Conservation (phyloP, 2,329 filamentous ascomycete species). For the Microthyrium microscopicum region DNA sequence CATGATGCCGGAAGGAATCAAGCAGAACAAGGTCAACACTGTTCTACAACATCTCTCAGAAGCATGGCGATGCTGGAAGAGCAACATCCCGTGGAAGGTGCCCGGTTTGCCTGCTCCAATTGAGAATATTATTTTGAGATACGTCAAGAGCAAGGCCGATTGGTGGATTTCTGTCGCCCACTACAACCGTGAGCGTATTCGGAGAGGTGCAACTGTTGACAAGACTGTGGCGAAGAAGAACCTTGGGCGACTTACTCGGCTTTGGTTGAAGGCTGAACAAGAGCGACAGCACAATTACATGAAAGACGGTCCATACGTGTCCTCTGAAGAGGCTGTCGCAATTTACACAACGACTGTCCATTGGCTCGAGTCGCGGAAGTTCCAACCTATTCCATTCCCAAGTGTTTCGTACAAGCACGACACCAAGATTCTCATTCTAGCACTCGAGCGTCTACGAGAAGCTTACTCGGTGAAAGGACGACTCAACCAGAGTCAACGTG, state of each 20-base stretch:
- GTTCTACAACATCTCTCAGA: constrained; percentile 94
- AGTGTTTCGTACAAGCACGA: constrained; percentile 99
- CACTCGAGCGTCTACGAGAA: constrained; percentile 80
- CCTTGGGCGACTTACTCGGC: constrained; percentile 74
- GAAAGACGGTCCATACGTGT: constrained; percentile 97
- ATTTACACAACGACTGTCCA: constrained; percentile 99
- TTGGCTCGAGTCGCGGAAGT: constrained; percentile 96
- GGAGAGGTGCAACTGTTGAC: constrained; percentile 89
- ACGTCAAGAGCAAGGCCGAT: constrained; percentile 97
- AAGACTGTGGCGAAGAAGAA: constrained; percentile 99
- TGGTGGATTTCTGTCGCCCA: constrained; percentile 99
- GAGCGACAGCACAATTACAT: constrained; percentile 98
- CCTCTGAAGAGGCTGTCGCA: constrained; percentile 92
- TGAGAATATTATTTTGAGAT: constrained; percentile 95
- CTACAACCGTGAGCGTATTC: constrained; percentile 95
- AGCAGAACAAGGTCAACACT: constrained; percentile 98
- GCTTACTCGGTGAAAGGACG: constrained; percentile 96
- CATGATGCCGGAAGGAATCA: constrained; percentile 99
- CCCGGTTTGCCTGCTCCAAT: constrained; percentile 91
- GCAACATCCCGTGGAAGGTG: constrained; percentile 99
- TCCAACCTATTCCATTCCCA: constrained; percentile 95
- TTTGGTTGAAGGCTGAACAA: constrained; percentile 97
- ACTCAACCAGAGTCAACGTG: constrained; percentile 91
- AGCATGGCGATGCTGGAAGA: constrained; percentile 99
- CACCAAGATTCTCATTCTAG: constrained; percentile 94